A percentile compares a stretch with the other conserved stretches of the same genome.
phyloP scores from a whole-genome alignment of 1,284 basidiomycete species.

The Marasmius sp. region DNA sequence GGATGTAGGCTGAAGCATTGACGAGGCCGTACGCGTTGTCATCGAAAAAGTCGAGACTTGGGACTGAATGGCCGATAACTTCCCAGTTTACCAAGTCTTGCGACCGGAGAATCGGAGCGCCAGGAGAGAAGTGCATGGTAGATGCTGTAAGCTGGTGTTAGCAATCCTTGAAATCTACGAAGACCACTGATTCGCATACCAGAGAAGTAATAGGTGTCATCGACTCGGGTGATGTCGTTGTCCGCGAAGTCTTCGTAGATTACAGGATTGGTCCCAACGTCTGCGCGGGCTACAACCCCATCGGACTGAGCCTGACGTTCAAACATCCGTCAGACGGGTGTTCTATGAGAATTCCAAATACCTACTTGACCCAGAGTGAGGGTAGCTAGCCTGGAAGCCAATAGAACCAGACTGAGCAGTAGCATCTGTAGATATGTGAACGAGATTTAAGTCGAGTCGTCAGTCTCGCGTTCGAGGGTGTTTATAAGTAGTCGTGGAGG shows the following conservation, averaged over 20 bases:
- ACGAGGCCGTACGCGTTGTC: slow-evolving; percentile 18
- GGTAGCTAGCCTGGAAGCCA: background rate
- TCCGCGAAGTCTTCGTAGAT: slow-evolving; percentile 25
- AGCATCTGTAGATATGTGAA: background rate
- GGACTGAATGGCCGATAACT: slow-evolving; percentile 26
- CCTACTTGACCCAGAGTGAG: background rate
- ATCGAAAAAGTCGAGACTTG: slow-evolving; percentile 19
- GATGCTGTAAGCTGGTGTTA: slow-evolving; percentile 15
- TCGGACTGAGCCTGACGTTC: background rate
- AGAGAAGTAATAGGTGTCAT: slow-evolving; percentile 21
- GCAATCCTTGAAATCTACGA: background rate
- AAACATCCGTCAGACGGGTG: background rate
- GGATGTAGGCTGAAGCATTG: slow-evolving; percentile 21
- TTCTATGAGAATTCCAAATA: background rate
- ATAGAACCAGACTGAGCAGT: background rate
- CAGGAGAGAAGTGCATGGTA: slow-evolving; percentile 25
- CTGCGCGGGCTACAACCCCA: background rate
- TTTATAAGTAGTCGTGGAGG: background rate
- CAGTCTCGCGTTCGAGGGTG: background rate
- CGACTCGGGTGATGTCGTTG: slow-evolving; percentile 20
- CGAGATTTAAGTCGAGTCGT: background rate
- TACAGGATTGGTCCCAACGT: slow-evolving; percentile 16
- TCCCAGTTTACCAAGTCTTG: slow-evolving; percentile 27
- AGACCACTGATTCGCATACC: slow-evolving; percentile 10
- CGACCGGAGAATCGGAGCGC: slow-evolving; percentile 25